These are phyloP conservation scores for Heliamphora pulchella DNA, from an alignment of 179 eudicot species.

Conservation along the genomic window DNA sequence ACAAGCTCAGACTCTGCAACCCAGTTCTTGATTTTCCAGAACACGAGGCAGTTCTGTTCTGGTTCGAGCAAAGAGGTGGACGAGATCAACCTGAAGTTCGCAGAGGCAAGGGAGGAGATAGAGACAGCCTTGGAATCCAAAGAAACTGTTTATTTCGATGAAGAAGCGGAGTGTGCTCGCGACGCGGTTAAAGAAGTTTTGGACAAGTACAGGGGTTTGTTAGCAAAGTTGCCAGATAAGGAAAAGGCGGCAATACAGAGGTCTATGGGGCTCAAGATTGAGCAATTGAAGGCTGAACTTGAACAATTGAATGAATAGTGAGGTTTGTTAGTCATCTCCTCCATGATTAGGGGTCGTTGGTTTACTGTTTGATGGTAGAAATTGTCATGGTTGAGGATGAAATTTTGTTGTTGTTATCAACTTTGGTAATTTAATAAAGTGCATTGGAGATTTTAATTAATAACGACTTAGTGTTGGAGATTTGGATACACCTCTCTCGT, in stretches of 20 bases:
- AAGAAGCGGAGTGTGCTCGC: conserved; percentile 85
- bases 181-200: conserved; percentile 63
- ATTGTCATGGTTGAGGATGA: not conserved
- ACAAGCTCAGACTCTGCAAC: conserved; percentile 15
- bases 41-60: conserved; percentile 29
- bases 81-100: conserved; percentile 70
- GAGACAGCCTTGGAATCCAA: conserved; percentile 85
- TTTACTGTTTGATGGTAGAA: not conserved
- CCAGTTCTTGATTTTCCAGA: conserved; percentile 10
- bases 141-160: conserved; percentile 84
- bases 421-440: not conserved
- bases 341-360: not conserved
- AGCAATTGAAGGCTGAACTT: conserved; percentile 93
- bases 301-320: conserved; percentile 71
- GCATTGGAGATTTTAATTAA: not conserved
- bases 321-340: conserved; percentile 7
- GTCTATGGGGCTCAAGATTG: conserved; percentile 90
- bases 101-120: conserved; percentile 91
- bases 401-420: conserved; percentile 2
- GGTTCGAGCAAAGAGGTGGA: conserved; percentile 61
- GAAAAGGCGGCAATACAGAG: conserved; percentile 52
- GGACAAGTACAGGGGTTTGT: conserved; percentile 53
- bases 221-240: conserved; percentile 41
- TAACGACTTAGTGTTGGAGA: not conserved
- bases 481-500: no score